These are phyloP conservation scores for Podila verticillata DNA, from an alignment of 192 early-diverging fungal genomes.

Conservation along the genomic window DNA sequence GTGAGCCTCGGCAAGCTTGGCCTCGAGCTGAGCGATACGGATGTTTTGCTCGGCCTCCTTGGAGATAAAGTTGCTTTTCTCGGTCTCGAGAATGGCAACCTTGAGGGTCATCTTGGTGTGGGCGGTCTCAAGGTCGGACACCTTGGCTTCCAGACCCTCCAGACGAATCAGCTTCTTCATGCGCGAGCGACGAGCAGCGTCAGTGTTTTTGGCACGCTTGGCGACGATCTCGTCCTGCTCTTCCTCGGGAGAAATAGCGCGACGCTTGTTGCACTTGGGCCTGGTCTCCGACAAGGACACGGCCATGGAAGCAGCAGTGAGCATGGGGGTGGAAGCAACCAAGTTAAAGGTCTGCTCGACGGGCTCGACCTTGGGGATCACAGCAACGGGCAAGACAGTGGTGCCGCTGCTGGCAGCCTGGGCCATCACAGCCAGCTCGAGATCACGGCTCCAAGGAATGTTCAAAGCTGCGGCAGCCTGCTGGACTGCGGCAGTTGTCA, in stretches of 20 bases:
- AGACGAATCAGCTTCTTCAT: conserved; percentile 82
- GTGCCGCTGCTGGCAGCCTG: conserved; percentile 23
- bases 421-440: conserved; percentile 45
- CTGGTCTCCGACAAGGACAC: background rate
- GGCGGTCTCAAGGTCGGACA: conserved; percentile 78
- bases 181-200: conserved; percentile 89
- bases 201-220: conserved; percentile 78
- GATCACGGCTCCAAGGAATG: conserved; percentile 49
- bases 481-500: conserved; percentile 46
- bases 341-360: conserved; percentile 19
- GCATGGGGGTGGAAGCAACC: background rate
- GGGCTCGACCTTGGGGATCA: conserved; percentile 40
- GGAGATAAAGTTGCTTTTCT: conserved; percentile 55
- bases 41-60: conserved; percentile 57
- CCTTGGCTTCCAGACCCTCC: conserved; percentile 77
- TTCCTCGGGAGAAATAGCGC: conserved; percentile 22
- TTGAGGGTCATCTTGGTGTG: conserved; percentile 68
- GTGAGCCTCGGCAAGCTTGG: conserved; percentile 62
- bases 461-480: conserved; percentile 51
- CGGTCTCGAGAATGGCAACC: conserved; percentile 63
- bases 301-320: background rate
- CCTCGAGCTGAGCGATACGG: conserved; percentile 60
- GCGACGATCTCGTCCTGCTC: conserved; percentile 41
- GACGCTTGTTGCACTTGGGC: conserved; percentile 22
- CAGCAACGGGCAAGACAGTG: conserved; percentile 7